These are phyloP conservation scores for Calocybe gangraenosa DNA, from an alignment of 768 basidiomycete species.

Conservation along the genomic window DNA sequence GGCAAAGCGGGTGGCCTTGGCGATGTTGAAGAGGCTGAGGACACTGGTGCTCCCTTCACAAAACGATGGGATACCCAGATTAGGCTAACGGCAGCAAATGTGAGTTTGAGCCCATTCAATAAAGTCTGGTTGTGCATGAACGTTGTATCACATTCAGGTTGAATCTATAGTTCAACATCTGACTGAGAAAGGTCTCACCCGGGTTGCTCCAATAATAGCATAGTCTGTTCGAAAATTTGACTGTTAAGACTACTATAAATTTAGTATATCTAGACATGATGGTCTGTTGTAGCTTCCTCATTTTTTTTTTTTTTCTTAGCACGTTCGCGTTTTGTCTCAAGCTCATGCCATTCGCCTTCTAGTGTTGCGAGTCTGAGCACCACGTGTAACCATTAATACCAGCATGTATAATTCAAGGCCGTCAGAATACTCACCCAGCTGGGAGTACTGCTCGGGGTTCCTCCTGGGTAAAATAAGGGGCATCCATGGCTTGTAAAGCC, in stretches of 20 bases:
- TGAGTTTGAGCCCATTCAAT: slow-evolving; percentile 34
- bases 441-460: slow-evolving; percentile 72
- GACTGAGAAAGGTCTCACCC: slow-evolving; percentile 66
- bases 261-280: slow-evolving; percentile 25
- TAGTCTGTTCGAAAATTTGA: slow-evolving; percentile 14
- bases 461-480: slow-evolving; percentile 83
- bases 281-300: slow-evolving; percentile 35
- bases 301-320: slow-evolving; percentile 74
- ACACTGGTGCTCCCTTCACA: slow-evolving; percentile 85
- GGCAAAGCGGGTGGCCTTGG: slow-evolving; percentile 93
- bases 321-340: slow-evolving; percentile 91
- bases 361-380: slow-evolving; percentile 62
- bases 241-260: slow-evolving; percentile 27
- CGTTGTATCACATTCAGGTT: slow-evolving; percentile 43
- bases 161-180: slow-evolving; percentile 86
- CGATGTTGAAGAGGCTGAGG: slow-evolving; percentile 82
- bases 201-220: slow-evolving; percentile 22
- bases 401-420: not conserved
- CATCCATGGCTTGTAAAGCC: slow-evolving; percentile 75
- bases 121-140: not conserved
- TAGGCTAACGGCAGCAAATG: slow-evolving; percentile 81
- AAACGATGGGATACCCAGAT: slow-evolving; percentile 97
- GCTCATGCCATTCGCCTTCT: slow-evolving; percentile 97
- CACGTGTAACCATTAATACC: slow-evolving; percentile 4
- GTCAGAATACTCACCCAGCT: slow-evolving; percentile 60